These are phyloP conservation scores for Aspergillus sparsus DNA, from an alignment of 495 filamentous ascomycete species.

Conservation along the genomic window DNA sequence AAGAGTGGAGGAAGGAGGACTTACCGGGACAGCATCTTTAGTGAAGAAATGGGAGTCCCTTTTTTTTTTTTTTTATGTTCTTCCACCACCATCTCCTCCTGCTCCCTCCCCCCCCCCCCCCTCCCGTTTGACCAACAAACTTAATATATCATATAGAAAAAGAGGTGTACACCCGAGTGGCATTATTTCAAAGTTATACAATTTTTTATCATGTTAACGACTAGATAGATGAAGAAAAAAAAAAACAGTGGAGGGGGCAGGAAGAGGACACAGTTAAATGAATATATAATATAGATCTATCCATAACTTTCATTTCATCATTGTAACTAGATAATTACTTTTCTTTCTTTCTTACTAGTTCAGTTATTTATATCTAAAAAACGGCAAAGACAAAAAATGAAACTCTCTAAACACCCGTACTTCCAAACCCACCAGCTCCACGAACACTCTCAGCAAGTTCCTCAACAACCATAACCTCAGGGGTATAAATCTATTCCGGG, in stretches of 20 bases:
- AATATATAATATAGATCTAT: background rate
- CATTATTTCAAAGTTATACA: background rate
- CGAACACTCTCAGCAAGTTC: constrained; percentile 87
- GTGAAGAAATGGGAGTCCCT: background rate
- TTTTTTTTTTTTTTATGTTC: too few relatives aligned
- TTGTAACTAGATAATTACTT: background rate
- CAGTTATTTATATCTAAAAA: too few relatives aligned
- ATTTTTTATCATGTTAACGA: constrained; percentile 1
- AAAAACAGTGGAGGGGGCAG: background rate
- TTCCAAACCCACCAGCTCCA: constrained; percentile 91
- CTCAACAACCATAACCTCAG: constrained; percentile 83
- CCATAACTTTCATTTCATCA: constrained; percentile 4
- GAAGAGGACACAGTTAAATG: background rate
- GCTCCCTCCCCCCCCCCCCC: too few relatives aligned
- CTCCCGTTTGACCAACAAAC: too few relatives aligned
- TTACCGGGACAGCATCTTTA: constrained; percentile 22
- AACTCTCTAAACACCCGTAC: constrained; percentile 60
- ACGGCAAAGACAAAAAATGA: too few relatives aligned
- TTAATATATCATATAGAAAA: too few relatives aligned
- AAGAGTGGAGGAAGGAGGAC: constrained; percentile 41
- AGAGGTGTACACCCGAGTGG: too few relatives aligned
- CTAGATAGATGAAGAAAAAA: background rate
- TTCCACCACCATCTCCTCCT: too few relatives aligned
- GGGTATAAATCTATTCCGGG: constrained; percentile 71
- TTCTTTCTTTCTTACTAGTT: too few relatives aligned